Conservation (phyloP, 352 stramenopile genomes). For the Pythium myriotylum region DNA sequence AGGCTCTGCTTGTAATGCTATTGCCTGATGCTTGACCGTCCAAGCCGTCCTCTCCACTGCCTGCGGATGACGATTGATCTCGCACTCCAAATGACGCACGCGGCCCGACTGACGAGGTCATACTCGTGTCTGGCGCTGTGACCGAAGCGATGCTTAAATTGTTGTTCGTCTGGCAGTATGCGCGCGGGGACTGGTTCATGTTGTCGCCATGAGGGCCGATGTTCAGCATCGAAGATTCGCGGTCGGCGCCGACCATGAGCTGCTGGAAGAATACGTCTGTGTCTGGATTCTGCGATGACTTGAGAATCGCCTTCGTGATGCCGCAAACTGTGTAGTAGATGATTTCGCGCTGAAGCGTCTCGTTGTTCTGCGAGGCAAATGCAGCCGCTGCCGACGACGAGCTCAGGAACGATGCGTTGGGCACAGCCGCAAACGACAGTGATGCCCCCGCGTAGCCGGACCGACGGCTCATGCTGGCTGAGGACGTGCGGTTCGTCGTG, state of each 20-base stretch:
- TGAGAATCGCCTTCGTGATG: constrained; percentile 76
- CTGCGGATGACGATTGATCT: background rate
- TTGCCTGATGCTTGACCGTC: background rate
- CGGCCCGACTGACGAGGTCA: constrained; percentile 6
- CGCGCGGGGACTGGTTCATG: constrained; percentile 44
- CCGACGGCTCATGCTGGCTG: constrained; percentile 4
- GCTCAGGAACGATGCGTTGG: background rate
- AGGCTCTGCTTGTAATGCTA: constrained; percentile 13
- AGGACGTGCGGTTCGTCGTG: constrained; percentile 2
- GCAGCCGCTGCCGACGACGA: background rate
- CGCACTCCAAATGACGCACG: constrained; percentile 12
- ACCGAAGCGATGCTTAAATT: constrained; percentile 11
- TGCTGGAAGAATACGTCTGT: constrained; percentile 36
- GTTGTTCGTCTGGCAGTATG: constrained; percentile 42
- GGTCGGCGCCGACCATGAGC: constrained; percentile 59
- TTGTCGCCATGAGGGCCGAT: constrained; percentile 21
- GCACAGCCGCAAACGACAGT: constrained; percentile 5
- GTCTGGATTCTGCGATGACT: constrained; percentile 40
- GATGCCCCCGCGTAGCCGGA: constrained; percentile 2
- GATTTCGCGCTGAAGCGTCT: constrained; percentile 79
- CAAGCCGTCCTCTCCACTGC: constrained; percentile 3
- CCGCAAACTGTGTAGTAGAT: constrained; percentile 85
- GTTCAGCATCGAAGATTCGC: constrained; percentile 37
- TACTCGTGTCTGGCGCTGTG: constrained; percentile 1
- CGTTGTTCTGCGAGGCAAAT: constrained; percentile 66